phyloP scores from a whole-genome alignment of 345 rosid genomes.

The Punica granatum region DNA sequence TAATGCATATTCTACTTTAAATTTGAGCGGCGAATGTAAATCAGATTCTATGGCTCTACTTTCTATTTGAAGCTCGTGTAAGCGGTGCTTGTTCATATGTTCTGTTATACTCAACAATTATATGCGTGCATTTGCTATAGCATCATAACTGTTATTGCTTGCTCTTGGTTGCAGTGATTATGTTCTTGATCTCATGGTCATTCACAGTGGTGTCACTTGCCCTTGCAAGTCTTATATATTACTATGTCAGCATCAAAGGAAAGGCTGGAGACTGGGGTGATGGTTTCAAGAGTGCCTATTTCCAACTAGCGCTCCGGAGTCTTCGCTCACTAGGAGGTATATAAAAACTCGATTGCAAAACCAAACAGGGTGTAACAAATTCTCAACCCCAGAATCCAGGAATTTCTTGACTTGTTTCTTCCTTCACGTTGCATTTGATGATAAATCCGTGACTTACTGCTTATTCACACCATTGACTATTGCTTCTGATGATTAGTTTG shows the following conservation, averaged over 20 bases:
- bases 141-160: background rate
- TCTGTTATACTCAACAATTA: background rate
- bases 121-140: background rate
- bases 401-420: background rate
- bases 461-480: background rate
- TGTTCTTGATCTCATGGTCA: constrained; percentile 99
- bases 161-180: constrained; percentile 61
- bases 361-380: too few species aligned
- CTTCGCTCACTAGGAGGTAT: constrained; percentile 99
- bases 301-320: constrained; percentile 98
- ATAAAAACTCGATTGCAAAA: too few species aligned
- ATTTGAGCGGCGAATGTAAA: constrained; percentile 53
- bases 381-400: background rate
- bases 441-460: background rate
- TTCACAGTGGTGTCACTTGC: constrained; percentile 91
- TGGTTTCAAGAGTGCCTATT: constrained; percentile 99
- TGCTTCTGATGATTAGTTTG: background rate
- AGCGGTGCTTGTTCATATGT: background rate
- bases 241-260: constrained; percentile 93
- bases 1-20: background rate
- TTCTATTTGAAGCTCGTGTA: background rate
- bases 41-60: background rate
- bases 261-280: constrained; percentile 99
- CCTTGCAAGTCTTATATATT: constrained; percentile 95
- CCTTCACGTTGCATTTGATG: background rate